Evolutionary conservation across 2,329 filamentous ascomycete genomes (phyloP).

Genomic region (Aspergillus sojae): DNA sequence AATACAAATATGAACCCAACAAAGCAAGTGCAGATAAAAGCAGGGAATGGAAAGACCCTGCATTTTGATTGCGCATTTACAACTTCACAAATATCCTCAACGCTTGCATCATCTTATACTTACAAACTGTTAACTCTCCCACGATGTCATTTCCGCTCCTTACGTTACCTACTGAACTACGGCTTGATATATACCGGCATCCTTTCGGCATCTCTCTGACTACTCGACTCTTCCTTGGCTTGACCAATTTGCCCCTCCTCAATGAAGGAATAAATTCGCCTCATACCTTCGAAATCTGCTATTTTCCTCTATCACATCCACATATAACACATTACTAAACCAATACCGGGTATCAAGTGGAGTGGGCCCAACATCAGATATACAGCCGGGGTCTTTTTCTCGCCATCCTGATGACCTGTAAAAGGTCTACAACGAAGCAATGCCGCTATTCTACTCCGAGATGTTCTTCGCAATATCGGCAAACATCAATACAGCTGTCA

Average conservation of each 20-base stretch:
- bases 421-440: background rate
- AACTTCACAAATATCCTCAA: background rate
- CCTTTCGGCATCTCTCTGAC: no score
- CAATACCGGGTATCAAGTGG: no score
- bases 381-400: background rate
- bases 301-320: no score
- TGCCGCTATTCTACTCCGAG: background rate
- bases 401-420: background rate
- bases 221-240: no score
- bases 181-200: background rate
- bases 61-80: background rate
- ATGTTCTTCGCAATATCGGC: background rate
- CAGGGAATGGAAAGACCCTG: no score
- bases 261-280: fast-evolving
- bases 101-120: background rate
- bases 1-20: background rate
- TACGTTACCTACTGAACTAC: background rate
- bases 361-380: background rate
- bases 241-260: no score
- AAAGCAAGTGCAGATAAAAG: no score
- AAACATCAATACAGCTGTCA: background rate
- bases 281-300: no score
- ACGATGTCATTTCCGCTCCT: background rate
- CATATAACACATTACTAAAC: no score
- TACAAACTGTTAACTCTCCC: background rate